A percentile compares a stretch with the other conserved stretches of the same genome.
Conservation (phyloP, 2,329 filamentous ascomycete species). For the Akanthomyces uredinophilus region DNA sequence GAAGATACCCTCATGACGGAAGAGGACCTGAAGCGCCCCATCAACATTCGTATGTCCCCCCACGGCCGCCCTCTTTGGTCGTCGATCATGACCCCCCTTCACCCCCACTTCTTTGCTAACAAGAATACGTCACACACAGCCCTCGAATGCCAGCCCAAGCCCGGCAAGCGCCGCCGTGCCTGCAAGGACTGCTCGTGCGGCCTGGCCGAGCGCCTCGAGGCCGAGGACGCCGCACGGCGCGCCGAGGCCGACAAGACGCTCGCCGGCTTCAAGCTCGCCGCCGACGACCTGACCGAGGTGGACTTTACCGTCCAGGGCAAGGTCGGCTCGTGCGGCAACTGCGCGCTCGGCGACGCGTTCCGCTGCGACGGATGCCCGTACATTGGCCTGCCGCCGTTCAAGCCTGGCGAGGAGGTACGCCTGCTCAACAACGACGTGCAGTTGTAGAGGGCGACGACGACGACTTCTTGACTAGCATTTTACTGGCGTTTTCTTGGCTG, state of each 20-base stretch:
- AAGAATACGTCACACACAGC: constrained; percentile 41
- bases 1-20: constrained; percentile 83
- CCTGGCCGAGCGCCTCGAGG: constrained; percentile 75
- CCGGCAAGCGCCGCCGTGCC: constrained; percentile 81
- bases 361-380: constrained; percentile 71
- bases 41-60: constrained; percentile 68
- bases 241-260: constrained; percentile 63
- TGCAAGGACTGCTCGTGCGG: constrained; percentile 99
- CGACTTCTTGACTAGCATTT: not conserved
- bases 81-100: not conserved
- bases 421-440: constrained; percentile 83
- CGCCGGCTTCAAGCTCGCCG: constrained; percentile 63
- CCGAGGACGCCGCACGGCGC: constrained; percentile 73
- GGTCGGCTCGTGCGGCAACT: constrained; percentile 91
- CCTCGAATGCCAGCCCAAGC: constrained; percentile 79
- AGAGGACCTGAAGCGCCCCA: constrained; percentile 71
- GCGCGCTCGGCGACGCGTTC: constrained; percentile 87
- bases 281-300: constrained; percentile 75
- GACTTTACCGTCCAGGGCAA: constrained; percentile 99
- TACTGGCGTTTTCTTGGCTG: constrained; percentile 7
- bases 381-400: constrained; percentile 90
- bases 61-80: too few relatives aligned
- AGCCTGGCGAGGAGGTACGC: constrained; percentile 90
- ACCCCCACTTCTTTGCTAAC: constrained; percentile 22
- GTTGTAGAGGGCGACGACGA: constrained; percentile 43